phyloP scores from a whole-genome alignment of 2,329 filamentous ascomycete genomes.

The Arthrobotrys entomopaga region DNA sequence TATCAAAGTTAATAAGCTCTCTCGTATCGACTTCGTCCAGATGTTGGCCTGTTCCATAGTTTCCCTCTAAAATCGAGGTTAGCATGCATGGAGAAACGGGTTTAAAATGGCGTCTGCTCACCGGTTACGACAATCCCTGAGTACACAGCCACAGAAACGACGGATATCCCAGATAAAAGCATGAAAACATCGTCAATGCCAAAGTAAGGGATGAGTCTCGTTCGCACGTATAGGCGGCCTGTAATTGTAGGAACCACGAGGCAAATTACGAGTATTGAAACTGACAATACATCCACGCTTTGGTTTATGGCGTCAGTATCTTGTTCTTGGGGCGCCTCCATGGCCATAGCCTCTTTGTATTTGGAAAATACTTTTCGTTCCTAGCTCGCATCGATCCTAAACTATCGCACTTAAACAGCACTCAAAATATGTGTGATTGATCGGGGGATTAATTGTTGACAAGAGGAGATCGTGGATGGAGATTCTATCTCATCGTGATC shows the following conservation, averaged over 20 bases:
- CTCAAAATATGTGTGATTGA: too few relatives aligned
- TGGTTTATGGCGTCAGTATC: slow-evolving; percentile 23
- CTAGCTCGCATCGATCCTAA: slow-evolving; percentile 9
- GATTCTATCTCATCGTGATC: too few relatives aligned
- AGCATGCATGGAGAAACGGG: too few relatives aligned
- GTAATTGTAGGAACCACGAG: slow-evolving; percentile 25
- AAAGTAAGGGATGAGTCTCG: slow-evolving; percentile 34
- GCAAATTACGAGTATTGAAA: slow-evolving; percentile 20
- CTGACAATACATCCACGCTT: slow-evolving; percentile 19
- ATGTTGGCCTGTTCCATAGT: slow-evolving; percentile 46
- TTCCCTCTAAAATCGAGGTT: slow-evolving; percentile 6
- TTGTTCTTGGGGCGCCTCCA: slow-evolving; percentile 1
- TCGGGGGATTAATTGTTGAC: too few relatives aligned
- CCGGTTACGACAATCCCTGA: slow-evolving; percentile 17
- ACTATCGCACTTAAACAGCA: too few relatives aligned
- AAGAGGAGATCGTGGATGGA: too few relatives aligned
- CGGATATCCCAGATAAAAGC: slow-evolving; percentile 31
- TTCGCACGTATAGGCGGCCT: slow-evolving; percentile 34
- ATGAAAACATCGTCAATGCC: slow-evolving; percentile 47
- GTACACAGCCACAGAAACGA: slow-evolving; percentile 14
- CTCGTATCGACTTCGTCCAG: slow-evolving; percentile 18
- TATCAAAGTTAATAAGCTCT: slow-evolving; percentile 30
- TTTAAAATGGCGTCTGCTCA: neutral
- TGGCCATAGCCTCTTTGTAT: neutral
- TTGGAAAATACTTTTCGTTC: slow-evolving; percentile 5